Base-by-base conservation (phyloP, 306 rosid species). In the Alnus rubra region DNA sequence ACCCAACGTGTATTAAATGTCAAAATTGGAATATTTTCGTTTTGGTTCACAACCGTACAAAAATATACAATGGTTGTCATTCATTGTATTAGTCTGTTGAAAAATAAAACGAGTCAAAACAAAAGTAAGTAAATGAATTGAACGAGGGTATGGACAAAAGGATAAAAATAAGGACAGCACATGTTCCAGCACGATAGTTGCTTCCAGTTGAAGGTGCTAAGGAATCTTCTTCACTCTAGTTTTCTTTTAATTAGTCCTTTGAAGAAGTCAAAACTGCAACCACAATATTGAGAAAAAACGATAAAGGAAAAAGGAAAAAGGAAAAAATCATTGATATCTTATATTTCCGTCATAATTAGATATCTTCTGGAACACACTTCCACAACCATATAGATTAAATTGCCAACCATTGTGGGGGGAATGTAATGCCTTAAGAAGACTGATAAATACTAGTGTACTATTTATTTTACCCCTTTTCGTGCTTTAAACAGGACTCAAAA, bases 231-330 rank as follows among this genome's bases (percentile, higher is more conserved):
- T 90, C 84, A 90, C 37, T 81, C 81, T 70, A 91, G 92, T 80
- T 91, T 92, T 74, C 90, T 87, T 78, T 88, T 91, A 73, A 93
- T 79, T 76, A 93, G 83, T 75, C 98, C 95, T 73, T 84, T 88
- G 90, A 93, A 86, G 84, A 93, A 93, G 84, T 93, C 97, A 75
- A 93, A 90, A 79, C 93, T 90, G 91, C 56, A 67, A 76, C 71
- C 73, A 87, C 71, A 87, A 65, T 14, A 54, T 39, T 78, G 52
- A 71, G 65, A 60, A 74, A 55, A 39, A 39, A 39, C 0, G 5
- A 39, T 2, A 1, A 35, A 35, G 3, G 2, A 35, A 35, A 35
- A 39, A 39, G 5, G 28, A 23, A 23, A 23, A 23, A 23, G 28
- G 28, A 23, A 23, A 69, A 78, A 39, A 31, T 69, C 78, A 80